Evolutionary conservation across 2,329 filamentous ascomycete genomes (phyloP).

Genomic region (Colletotrichum orchidophilum): DNA sequence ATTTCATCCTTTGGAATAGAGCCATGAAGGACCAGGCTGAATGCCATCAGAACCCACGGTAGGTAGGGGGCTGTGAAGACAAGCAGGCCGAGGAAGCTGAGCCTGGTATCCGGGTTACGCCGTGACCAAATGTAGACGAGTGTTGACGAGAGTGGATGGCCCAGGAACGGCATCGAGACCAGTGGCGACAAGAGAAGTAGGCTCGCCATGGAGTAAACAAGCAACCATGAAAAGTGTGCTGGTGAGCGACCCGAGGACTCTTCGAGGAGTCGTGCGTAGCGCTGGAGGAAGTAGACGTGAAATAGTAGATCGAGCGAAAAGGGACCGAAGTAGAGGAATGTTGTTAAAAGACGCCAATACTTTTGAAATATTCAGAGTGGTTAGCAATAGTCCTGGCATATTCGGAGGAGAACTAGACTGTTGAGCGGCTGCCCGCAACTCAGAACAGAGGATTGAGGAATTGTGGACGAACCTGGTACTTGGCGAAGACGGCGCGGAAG

Average conservation of each 20-base stretch:
- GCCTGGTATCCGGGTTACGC: constrained; percentile 88
- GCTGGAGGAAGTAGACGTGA: constrained; percentile 97
- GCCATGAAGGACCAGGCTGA: constrained; percentile 91
- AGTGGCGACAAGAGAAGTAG: constrained; percentile 86
- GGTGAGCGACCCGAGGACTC: constrained; percentile 92
- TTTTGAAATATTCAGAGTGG: constrained; percentile 47
- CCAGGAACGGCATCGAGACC: constrained; percentile 91
- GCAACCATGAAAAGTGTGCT: constrained; percentile 93
- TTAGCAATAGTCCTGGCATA: constrained; percentile 19
- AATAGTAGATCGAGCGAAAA: constrained; percentile 94
- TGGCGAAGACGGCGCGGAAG: constrained; percentile 88
- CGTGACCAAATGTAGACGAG: constrained; percentile 98
- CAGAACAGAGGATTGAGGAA: background rate
- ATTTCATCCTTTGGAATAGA: constrained; percentile 95
- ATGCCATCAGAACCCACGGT: constrained; percentile 94
- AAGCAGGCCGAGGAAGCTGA: constrained; percentile 88
- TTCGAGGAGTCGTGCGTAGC: constrained; percentile 94
- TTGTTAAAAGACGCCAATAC: constrained; percentile 97
- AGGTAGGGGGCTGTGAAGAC: constrained; percentile 95
- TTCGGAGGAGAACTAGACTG: background rate
- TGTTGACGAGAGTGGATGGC: constrained; percentile 90
- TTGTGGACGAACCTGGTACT: constrained; percentile 77
- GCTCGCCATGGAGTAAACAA: constrained; percentile 83
- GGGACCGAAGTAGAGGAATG: constrained; percentile 97
- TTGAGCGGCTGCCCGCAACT: background rate